phyloP scores from a whole-genome alignment of 192 early-diverging fungal genomes.

The Podila epigama region DNA sequence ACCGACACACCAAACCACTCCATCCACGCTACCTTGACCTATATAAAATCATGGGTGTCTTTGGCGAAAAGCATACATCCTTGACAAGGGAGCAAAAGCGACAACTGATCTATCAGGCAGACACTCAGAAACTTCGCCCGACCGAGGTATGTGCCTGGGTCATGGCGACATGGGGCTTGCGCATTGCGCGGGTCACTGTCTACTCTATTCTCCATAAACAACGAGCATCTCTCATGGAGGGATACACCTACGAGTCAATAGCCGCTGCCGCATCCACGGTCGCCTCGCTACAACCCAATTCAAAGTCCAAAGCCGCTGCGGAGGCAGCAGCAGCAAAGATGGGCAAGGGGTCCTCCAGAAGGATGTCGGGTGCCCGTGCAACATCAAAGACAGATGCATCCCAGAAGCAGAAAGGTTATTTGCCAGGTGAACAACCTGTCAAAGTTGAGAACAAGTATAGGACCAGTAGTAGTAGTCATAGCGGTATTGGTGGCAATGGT shows the following conservation, averaged over 20 bases:
- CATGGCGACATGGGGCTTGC: slow-evolving; percentile 38
- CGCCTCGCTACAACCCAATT: neutral
- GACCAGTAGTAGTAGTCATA: neutral
- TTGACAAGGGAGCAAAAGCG: slow-evolving; percentile 46
- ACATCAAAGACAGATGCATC: neutral
- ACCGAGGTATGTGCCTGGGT: slow-evolving; percentile 50
- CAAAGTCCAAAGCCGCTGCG: neutral
- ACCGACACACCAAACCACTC: neutral
- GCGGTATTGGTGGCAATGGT: no score
- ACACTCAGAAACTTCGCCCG: slow-evolving; percentile 42
- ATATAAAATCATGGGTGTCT: slow-evolving; percentile 28
- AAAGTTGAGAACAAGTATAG: slow-evolving; percentile 13
- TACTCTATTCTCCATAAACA: slow-evolving; percentile 49
- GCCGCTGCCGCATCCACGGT: neutral
- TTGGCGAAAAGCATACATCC: slow-evolving; percentile 47
- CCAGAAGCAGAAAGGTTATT: neutral
- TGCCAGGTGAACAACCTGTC: neutral
- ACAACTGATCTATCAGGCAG: slow-evolving; percentile 45
- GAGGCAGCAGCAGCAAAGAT: neutral
- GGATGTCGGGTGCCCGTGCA: neutral
- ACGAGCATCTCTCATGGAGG: slow-evolving; percentile 45
- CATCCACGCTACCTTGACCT: neutral
- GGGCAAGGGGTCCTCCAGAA: neutral
- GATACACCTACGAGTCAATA: slow-evolving; percentile 6
- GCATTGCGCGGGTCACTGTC: slow-evolving; percentile 43